phyloP scores from a whole-genome alignment of 352 stramenopile species.

The Albugo laibachii region DNA sequence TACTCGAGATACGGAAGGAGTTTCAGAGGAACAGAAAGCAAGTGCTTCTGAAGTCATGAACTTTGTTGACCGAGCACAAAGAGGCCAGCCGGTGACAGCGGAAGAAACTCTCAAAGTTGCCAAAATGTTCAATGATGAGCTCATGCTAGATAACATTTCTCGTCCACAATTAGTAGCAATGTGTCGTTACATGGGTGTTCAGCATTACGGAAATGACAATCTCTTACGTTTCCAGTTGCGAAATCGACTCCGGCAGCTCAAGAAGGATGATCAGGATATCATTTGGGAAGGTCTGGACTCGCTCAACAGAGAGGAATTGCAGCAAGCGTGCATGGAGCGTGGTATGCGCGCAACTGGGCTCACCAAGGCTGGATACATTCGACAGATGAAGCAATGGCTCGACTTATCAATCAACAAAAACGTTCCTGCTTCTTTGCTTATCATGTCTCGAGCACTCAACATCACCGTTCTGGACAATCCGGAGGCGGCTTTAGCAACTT shows the following conservation, averaged over 20 bases:
- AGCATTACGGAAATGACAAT: conserved; percentile 91
- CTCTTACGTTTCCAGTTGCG: conserved; percentile 92
- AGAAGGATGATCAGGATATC: conserved; percentile 97
- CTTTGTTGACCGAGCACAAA: conserved; percentile 66
- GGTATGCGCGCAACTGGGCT: conserved; percentile 94
- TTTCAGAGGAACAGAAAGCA: conserved; percentile 53
- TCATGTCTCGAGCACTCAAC: conserved; percentile 96
- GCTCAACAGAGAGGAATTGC: conserved; percentile 95
- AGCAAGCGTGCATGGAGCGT: conserved; percentile 91
- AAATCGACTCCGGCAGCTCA: conserved; percentile 83
- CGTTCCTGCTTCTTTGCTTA: conserved; percentile 95
- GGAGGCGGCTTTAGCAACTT: conserved; percentile 69
- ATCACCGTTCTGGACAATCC: conserved; percentile 75
- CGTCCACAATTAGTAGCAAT: conserved; percentile 93
- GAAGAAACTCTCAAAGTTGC: conserved; percentile 81
- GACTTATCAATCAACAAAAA: conserved; percentile 97
- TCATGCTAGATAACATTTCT: conserved; percentile 97
- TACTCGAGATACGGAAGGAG: conserved; percentile 53
- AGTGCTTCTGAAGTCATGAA: conserved; percentile 68
- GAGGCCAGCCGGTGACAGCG: conserved; percentile 45
- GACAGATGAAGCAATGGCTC: conserved; percentile 93
- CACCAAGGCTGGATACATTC: conserved; percentile 90
- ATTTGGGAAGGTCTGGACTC: conserved; percentile 96
- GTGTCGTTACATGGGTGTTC: conserved; percentile 94
- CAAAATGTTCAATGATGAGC: conserved; percentile 92